Percentiles rank a stretch among this genome's conserved stretches.
These are phyloP conservation scores for Penicillium diatomitis DNA, from an alignment of 495 filamentous ascomycete genomes.

Conservation along the genomic window DNA sequence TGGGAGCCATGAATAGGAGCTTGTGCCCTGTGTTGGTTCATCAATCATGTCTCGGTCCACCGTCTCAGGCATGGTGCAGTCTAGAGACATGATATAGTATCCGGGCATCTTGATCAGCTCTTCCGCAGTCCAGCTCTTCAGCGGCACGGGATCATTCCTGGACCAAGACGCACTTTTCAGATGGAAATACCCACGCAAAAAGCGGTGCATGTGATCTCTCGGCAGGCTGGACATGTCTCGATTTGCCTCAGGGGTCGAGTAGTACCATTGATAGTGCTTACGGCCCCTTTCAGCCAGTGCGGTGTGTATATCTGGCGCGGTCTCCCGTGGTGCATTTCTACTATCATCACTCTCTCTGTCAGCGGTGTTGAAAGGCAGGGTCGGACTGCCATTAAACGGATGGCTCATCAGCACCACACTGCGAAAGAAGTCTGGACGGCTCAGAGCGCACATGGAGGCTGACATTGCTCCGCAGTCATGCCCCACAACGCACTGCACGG, in stretches of 20 bases:
- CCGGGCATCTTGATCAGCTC: slow-evolving; percentile 51
- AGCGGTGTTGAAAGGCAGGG: slow-evolving; percentile 43
- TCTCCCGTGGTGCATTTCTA: slow-evolving; percentile 13
- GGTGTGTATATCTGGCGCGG: slow-evolving; percentile 33
- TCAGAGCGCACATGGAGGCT: slow-evolving; percentile 50
- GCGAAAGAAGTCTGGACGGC: slow-evolving; percentile 55
- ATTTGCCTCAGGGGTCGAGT: slow-evolving; percentile 46
- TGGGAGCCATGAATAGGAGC: slow-evolving; percentile 42
- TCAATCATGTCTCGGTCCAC: slow-evolving; percentile 44
- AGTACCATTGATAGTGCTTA: slow-evolving; percentile 67
- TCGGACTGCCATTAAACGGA: slow-evolving; percentile 44
- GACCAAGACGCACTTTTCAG: slow-evolving; percentile 56
- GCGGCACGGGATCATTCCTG: slow-evolving; percentile 42
- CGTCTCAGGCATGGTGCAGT: slow-evolving; percentile 47
- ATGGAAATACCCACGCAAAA: slow-evolving; percentile 59
- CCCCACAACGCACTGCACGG: slow-evolving; percentile 52
- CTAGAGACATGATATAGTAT: slow-evolving; percentile 59
- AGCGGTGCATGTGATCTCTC: slow-evolving; percentile 42
- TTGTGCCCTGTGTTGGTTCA: slow-evolving; percentile 27
- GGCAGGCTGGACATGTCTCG: slow-evolving; percentile 47
- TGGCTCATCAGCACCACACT: slow-evolving; percentile 46
- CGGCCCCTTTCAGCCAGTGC: slow-evolving; percentile 43
- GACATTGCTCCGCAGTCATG: slow-evolving; percentile 59
- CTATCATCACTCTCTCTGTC: slow-evolving; percentile 4
- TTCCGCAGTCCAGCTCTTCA: slow-evolving; percentile 45